Evolutionary conservation across 345 rosid genomes (phyloP), one percentile per base, ranked within the genome.

Genomic region (Cardamine chenopodiifolia): DNA sequence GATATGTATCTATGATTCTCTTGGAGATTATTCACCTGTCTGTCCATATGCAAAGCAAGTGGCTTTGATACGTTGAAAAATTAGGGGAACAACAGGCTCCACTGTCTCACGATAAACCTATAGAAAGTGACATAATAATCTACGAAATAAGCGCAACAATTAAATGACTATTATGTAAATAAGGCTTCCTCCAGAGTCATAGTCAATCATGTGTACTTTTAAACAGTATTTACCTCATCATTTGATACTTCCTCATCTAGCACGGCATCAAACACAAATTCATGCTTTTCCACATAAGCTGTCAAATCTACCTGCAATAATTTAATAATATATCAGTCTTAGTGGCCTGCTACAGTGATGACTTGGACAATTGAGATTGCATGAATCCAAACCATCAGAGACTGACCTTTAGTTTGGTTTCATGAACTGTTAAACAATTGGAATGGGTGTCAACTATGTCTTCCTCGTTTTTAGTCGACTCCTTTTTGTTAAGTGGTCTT

Each of bases 11-110:
- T 56, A 76, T 53, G 71, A 45, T 70, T 45, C 42, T 9, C 26
- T 32, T 13, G 23, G 65, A 32, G 13, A 68, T 29, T 66, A 72
- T 47, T 78, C 68, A 94, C 97, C 97, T 82, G 98, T 94, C 79
- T 94, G 98, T 67, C 97, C 97, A 85, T 94, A 88, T 54, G 98
- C 97, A 86, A 94, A 94, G 87, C 96, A 94, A 78, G 98, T 94
- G 63, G 97, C 98, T 82, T 94, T 94, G 47, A 86, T 88, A 44
- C 95, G 91, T 69, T 91, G 96, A 67, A 94, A 94, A 68, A 94
- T 91, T 50, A 91, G 87, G 35, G 98, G 98, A 72, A 94, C 93
- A 74, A 94, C 90, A 55, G 97, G 96, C 88, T 94, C 95, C 82
- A 94, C 96, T 1, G 97, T 94, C 82, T 90, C 97, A 64, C 68